A percentile compares a stretch with the other conserved stretches of the same genome.
Conservation (phyloP, 192 early-diverging fungal species). For the Gaertneriomyces sp. region DNA sequence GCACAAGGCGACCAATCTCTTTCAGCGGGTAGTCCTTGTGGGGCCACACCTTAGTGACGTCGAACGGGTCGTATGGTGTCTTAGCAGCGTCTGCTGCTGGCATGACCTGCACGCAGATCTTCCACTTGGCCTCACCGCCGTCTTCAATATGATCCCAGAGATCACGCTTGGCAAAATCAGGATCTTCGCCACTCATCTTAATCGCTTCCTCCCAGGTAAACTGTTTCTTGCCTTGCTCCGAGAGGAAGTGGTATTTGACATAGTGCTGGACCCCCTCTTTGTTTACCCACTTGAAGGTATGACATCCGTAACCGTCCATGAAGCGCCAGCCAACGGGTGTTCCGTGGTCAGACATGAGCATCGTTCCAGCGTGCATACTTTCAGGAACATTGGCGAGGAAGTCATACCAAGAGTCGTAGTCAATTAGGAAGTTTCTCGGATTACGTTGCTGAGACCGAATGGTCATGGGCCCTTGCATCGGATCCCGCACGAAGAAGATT, state of each 20-base stretch:
- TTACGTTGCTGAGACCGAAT: slow-evolving; percentile 83
- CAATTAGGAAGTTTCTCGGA: slow-evolving; percentile 35
- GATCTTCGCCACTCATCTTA: slow-evolving; percentile 55
- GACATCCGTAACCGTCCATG: slow-evolving; percentile 80
- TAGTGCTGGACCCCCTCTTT: slow-evolving; percentile 62
- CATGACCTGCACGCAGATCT: slow-evolving; percentile 67
- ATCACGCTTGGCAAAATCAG: slow-evolving; percentile 74
- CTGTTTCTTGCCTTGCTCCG: slow-evolving; percentile 76
- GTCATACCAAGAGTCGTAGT: slow-evolving; percentile 27
- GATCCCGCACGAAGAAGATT: slow-evolving; percentile 14
- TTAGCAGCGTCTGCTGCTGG: slow-evolving; percentile 65
- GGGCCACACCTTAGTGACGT: slow-evolving; percentile 81
- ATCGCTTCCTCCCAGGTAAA: slow-evolving; percentile 59
- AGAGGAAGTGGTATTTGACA: slow-evolving; percentile 86
- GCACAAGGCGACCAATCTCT: slow-evolving; percentile 69
- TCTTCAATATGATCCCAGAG: slow-evolving; percentile 68
- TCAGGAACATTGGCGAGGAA: slow-evolving; percentile 51
- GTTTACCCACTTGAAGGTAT: slow-evolving; percentile 72
- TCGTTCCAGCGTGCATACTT: slow-evolving; percentile 74
- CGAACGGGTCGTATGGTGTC: slow-evolving; percentile 73
- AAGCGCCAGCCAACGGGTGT: slow-evolving; percentile 75
- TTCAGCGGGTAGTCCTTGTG: slow-evolving; percentile 75
- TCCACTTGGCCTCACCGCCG: slow-evolving; percentile 70
- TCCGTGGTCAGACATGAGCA: slow-evolving; percentile 80
- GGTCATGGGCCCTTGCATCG: slow-evolving; percentile 60